Conservation (phyloP, 176 grass and related monocot genomes). For the Triticum dicoccoides region DNA sequence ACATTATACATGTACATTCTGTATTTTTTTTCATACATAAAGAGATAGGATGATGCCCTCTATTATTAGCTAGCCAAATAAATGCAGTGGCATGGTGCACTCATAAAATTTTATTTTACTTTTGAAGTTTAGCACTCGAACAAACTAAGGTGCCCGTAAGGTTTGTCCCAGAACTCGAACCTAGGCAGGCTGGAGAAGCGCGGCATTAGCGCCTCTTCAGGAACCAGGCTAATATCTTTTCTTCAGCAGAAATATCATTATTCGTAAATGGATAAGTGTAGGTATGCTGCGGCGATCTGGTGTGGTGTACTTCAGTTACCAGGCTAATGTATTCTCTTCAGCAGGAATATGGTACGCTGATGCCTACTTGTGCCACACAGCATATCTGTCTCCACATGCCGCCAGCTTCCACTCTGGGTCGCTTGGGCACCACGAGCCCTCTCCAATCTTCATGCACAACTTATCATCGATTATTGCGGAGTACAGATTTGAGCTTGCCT, state of each 20-base stretch:
- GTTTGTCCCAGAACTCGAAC: neutral
- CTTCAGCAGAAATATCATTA: neutral
- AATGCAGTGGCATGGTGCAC: neutral
- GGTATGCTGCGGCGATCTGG: neutral
- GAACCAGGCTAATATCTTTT: neutral
- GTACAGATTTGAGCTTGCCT: slow-evolving; percentile 68
- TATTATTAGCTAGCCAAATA: neutral
- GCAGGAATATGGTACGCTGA: neutral
- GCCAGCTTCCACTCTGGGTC: slow-evolving; percentile 64
- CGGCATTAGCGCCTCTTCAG: neutral
- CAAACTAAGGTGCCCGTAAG: neutral
- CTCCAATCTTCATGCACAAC: slow-evolving; percentile 89
- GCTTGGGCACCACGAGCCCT: slow-evolving; percentile 69
- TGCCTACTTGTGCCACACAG: slow-evolving; percentile 85
- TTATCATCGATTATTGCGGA: slow-evolving; percentile 68
- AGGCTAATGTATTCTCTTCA: neutral
- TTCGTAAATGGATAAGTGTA: neutral
- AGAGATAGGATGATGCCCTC: neutral
- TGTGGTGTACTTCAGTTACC: neutral
- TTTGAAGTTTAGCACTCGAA: neutral
- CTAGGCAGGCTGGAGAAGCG: neutral
- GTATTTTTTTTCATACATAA: neutral
- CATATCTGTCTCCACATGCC: slow-evolving; percentile 68
- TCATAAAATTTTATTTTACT: neutral
- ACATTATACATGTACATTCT: neutral